Percentiles rank a stretch among this genome's conserved stretches.
Evolutionary conservation across 345 rosid genomes (phyloP).

Genomic region (Populus tremula): DNA sequence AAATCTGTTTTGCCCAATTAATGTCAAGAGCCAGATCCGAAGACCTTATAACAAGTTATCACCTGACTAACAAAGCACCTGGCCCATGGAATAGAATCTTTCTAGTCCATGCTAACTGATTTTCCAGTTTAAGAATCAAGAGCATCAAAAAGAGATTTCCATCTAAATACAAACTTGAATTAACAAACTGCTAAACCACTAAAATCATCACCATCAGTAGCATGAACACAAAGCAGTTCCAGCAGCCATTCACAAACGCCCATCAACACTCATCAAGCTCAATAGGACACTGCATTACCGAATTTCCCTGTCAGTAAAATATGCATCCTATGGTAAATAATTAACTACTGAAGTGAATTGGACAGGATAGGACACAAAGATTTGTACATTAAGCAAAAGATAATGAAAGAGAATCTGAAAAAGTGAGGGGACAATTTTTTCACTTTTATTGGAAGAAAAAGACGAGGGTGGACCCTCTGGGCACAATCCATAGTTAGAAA

Average conservation of each 20-base stretch:
- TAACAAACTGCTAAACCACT: conserved; percentile 22
- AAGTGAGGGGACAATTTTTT: neutral
- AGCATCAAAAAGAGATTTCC: conserved; percentile 6
- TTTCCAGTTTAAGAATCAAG: conserved; percentile 7
- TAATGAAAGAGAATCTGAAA: neutral
- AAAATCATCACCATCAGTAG: conserved; percentile 26
- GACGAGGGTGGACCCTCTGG: neutral
- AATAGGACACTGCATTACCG: conserved; percentile 23
- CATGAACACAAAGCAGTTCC: conserved; percentile 29
- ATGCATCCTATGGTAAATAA: neutral
- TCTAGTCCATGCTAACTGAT: conserved; percentile 23
- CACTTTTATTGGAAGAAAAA: neutral
- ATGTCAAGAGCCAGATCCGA: conserved; percentile 14
- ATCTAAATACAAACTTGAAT: neutral
- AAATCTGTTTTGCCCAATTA: conserved; percentile 2
- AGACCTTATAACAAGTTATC: conserved; percentile 1
- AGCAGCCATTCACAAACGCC: conserved; percentile 32
- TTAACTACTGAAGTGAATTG: neutral
- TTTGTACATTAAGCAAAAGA: neutral
- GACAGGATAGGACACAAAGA: neutral
- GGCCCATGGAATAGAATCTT: conserved; percentile 15
- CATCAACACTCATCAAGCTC: conserved; percentile 28
- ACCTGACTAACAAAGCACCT: conserved; percentile 12
- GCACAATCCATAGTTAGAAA: neutral
- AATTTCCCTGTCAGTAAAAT: conserved; percentile 16